These are phyloP conservation scores for Simmondsia chinensis DNA, from an alignment of 148 eudicot species.

Conservation along the genomic window DNA sequence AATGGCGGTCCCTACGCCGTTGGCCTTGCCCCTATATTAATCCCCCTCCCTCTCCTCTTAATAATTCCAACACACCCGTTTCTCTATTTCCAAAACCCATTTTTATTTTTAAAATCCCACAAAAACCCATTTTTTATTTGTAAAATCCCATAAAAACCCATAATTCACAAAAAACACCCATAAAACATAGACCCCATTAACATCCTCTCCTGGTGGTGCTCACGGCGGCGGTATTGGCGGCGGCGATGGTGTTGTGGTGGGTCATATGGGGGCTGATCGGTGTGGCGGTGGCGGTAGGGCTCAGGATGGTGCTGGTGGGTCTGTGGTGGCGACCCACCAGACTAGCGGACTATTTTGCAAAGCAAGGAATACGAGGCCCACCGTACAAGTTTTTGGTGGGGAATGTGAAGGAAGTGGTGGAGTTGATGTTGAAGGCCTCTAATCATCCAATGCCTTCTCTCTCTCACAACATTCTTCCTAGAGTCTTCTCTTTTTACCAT, in stretches of 20 bases:
- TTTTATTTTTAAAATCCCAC: constrained; percentile 3
- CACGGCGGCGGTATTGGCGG: too few relatives aligned
- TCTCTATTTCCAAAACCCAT: too few relatives aligned
- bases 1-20: constrained; percentile 63
- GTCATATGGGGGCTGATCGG: constrained; percentile 18
- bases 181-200: not conserved
- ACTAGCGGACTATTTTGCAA: constrained; percentile 59
- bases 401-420: constrained; percentile 71
- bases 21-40: constrained; percentile 34
- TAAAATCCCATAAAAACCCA: constrained; percentile 2
- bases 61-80: too few relatives aligned
- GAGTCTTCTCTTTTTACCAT: constrained; percentile 93
- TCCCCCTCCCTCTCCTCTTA: constrained; percentile 1
- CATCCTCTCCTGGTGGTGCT: too few relatives aligned
- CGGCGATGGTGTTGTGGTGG: too few relatives aligned
- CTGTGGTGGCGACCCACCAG: constrained; percentile 87
- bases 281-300: constrained; percentile 17
- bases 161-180: constrained; percentile 6
- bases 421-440: constrained; percentile 68
- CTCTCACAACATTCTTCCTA: constrained; percentile 86
- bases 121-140: not conserved
- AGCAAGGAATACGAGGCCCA: constrained; percentile 91
- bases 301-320: constrained; percentile 31
- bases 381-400: constrained; percentile 75
- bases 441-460: constrained; percentile 55